Base-by-base conservation (phyloP, 176 grass and related monocot species). In the Coix lacrymajobi region DNA sequence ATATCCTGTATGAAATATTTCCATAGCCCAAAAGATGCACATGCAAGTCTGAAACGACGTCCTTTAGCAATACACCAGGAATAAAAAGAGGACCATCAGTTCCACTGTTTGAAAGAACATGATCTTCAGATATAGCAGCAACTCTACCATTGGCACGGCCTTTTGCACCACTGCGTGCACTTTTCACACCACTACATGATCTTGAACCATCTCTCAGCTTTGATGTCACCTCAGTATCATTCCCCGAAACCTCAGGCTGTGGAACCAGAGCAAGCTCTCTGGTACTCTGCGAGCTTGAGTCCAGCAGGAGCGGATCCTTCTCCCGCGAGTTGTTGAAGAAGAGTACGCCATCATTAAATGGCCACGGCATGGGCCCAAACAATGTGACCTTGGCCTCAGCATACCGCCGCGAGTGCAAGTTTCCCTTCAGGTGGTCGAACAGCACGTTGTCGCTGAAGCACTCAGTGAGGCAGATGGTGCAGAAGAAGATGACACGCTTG, bases 401-500 rank as follows among this genome's bases (percentile, higher is more conserved):
- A n/a, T n/a, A n/a, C n/a, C n/a, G n/a, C n/a, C n/a, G n/a, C n/a
- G n/a, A n/a, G n/a, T n/a, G n/a, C n/a, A n/a, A 83, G 74, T 83
- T 96, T 71, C 97, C 97, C 57, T 87, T 93, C 4, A 99, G 80
- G 72, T 99, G 97, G 79, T 99, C 97, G 5, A 96, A 99, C 48
- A 99, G 74, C 80, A 99, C 97, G 4, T 82, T 99, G 70, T 99
- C 97, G 5, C 85, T 99, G 86, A 92, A 99, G 86, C 97, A 99
- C 34, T 92, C 91, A 0, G 97, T 99, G 29, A 99, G 93, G 83
- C 97, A 99, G 81, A 99, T 91, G 39, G 97, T 96, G 83, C 97
- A 99, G 87, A 96, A 99, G 93, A 99, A 99, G 82, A 96, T 99
- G 69, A 89, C 73, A 4, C 89, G 93, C 78, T 96, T 96, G 33